Conservation (phyloP, 805 yeast species). For the Wickerhamiella alocasiicola region DNA sequence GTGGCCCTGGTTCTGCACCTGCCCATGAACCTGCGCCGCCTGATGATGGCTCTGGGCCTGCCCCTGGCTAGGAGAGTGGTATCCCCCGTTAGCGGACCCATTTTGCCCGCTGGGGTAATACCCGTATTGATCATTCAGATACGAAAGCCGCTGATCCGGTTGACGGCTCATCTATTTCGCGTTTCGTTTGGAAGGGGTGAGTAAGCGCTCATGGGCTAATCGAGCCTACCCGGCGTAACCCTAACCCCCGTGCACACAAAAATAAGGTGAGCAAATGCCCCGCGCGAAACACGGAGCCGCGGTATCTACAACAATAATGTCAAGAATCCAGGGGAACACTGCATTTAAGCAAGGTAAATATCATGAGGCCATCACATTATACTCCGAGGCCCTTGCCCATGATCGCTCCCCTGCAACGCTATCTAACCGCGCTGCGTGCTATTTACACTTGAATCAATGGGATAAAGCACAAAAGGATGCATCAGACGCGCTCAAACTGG, state of each 20-base stretch:
- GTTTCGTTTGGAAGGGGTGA: background rate
- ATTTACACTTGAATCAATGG: conserved; percentile 16
- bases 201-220: background rate
- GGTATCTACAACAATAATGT: too few species aligned
- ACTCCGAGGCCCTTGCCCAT: conserved; percentile 17
- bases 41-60: background rate
- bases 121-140: conserved; percentile 13
- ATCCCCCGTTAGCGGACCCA: conserved; percentile 2
- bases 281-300: too few species aligned
- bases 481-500: conserved; percentile 12
- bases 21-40: too few species aligned
- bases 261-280: too few species aligned
- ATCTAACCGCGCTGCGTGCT: conserved; percentile 22
- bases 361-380: conserved; percentile 14
- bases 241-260: too few species aligned
- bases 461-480: conserved; percentile 16
- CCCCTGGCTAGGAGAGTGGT: conserved; percentile 1
- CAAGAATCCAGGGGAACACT: conserved; percentile 15
- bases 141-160: conserved; percentile 14
- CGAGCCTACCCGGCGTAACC: too few species aligned
- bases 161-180: conserved; percentile 12
- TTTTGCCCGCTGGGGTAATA: conserved; percentile 8
- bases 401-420: conserved; percentile 16
- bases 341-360: conserved; percentile 12
- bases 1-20: background rate